Conservation (phyloP, 495 filamentous ascomycete species). For the Umbilicaria muhlenbergii region DNA sequence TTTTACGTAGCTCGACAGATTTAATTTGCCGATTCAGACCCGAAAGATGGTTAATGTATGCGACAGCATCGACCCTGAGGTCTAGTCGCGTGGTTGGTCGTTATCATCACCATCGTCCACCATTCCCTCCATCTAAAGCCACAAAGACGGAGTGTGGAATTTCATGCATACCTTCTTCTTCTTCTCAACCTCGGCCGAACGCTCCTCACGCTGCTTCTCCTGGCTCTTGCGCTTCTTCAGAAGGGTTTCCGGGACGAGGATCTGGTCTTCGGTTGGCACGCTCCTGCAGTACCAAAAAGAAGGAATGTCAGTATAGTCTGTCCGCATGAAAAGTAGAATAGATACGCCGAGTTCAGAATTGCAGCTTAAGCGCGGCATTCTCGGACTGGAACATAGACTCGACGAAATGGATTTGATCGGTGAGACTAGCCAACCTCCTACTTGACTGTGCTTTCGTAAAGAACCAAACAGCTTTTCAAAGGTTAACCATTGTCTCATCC, state of each 20-base stretch:
- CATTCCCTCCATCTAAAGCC: constrained; percentile 5
- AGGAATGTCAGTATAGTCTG: constrained; percentile 56
- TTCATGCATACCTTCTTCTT: constrained; percentile 67
- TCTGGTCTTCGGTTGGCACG: constrained; percentile 77
- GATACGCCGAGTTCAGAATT: constrained; percentile 80
- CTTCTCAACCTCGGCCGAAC: constrained; percentile 60
- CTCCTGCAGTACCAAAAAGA: constrained; percentile 39
- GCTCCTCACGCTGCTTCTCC: constrained; percentile 91
- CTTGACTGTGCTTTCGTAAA: constrained; percentile 2
- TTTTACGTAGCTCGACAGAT: constrained; percentile 10
- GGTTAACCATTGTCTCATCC: constrained; percentile 39
- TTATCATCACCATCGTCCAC: constrained; percentile 52
- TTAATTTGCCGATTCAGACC: constrained; percentile 55
- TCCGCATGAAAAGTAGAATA: constrained; percentile 44
- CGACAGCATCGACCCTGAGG: constrained; percentile 84
- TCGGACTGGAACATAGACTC: constrained; percentile 59
- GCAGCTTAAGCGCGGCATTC: constrained; percentile 79
- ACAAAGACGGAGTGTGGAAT: constrained; percentile 5
- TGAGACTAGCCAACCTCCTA: constrained; percentile 32
- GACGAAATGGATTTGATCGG: constrained; percentile 64
- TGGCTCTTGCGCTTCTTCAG: constrained; percentile 99
- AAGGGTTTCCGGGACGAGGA: constrained; percentile 93
- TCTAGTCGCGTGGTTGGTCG: constrained; percentile 78
- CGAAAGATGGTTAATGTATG: constrained; percentile 99
- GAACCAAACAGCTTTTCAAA: constrained; percentile 6